Evolutionary conservation across 768 basidiomycete genomes (phyloP), one percentile per base, ranked within the genome.

Genomic region (Dendrothele bispora): DNA sequence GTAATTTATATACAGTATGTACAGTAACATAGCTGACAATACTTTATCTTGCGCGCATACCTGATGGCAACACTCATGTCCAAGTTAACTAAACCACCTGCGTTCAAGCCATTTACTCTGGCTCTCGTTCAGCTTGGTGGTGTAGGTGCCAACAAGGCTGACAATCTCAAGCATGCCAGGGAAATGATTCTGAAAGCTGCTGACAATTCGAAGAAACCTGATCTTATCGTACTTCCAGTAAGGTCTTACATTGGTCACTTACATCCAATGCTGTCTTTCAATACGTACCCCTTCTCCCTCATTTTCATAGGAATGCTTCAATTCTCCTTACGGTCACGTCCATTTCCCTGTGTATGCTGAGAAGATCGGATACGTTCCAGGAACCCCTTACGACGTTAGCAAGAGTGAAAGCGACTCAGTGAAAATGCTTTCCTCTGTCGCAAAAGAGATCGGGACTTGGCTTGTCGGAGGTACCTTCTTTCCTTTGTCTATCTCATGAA

Each of bases 71-170:
- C 46, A 26, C 14, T 39, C 38, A 66, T 68, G 65, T 56, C 61
- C 44, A 54, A 53, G 27, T 45, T 50, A 3, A 17, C 40, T 24
- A 38, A 57, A 48, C 50, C 66, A 4, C 73, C 75, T 1, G 48
- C 67, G 2, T 75, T 90, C 63, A 84, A 80, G 56, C 75, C 83
- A 2, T 98, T 98, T 68, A 86, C 77, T 17, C 77, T 99, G 44
- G 92, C 95, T 1, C 75, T 98, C 38, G 81, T 98, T 48, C 97
- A 99, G 65, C 80, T 99, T 4, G 91, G 91, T n/a, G 71, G 71
- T 44, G 70, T 90, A 28, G 77, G 83, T 17, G 55, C 77, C 1
- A 78, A 84, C 68, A 98, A 98, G 68, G 54, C 72, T 0, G 78
- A 77, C 14, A 98, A 98, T 64, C 74, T 99, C 48, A 74, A 71